Evolutionary conservation across 495 filamentous ascomycete species (phyloP).

Genomic region (Jackrogersella minutella): DNA sequence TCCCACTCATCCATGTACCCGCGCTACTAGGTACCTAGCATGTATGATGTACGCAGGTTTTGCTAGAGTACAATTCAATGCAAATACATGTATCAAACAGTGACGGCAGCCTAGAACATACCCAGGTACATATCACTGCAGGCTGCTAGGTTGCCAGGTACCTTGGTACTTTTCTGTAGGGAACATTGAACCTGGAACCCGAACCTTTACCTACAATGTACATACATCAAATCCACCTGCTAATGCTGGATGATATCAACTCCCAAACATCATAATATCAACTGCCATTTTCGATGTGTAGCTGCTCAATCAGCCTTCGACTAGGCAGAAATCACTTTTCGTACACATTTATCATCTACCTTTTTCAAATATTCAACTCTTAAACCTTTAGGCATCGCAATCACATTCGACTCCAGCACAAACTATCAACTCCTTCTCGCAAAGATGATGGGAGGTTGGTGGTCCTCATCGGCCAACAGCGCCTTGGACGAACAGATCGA

Average conservation of each 20-base stretch:
- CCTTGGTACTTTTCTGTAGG: no score
- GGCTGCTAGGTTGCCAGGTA: no score
- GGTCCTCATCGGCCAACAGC: constrained; percentile 75
- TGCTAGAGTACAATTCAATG: no score
- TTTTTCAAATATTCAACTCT: not conserved
- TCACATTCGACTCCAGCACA: constrained; percentile 1
- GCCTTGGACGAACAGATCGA: constrained; percentile 97
- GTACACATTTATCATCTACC: not conserved
- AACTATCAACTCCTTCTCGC: constrained; percentile 21
- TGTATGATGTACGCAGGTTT: no score
- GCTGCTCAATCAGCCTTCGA: constrained; percentile 8
- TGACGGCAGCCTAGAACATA: no score
- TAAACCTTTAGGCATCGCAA: not conserved
- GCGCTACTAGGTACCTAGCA: no score
- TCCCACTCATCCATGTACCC: no score
- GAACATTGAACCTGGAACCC: no score
- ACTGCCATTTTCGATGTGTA: not conserved
- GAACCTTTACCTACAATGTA: no score
- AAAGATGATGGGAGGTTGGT: constrained; percentile 86
- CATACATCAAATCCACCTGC: not conserved
- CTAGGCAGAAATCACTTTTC: not conserved
- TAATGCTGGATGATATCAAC: not conserved
- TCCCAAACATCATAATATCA: constrained; percentile 1
- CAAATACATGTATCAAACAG: no score
- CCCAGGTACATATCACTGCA: no score